Conservation (phyloP, 768 basidiomycete species). For the Xanthoconium stramineum region DNA sequence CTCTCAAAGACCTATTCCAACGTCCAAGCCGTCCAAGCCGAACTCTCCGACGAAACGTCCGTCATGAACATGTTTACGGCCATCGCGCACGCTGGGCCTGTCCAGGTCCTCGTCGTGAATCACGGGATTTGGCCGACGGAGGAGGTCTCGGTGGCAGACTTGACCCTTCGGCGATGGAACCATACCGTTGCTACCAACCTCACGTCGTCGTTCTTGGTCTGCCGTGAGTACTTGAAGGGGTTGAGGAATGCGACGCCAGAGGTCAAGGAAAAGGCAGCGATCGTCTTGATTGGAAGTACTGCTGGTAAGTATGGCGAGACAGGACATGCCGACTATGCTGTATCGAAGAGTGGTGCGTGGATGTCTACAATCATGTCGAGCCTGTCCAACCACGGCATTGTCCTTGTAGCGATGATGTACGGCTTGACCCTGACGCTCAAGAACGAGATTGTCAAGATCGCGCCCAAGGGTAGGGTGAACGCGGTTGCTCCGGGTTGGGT, state of each 20-base stretch:
- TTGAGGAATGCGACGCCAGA: slow-evolving; percentile 38
- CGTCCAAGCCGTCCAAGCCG: slow-evolving; percentile 45
- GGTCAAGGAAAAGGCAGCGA: slow-evolving; percentile 52
- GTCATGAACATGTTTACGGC: slow-evolving; percentile 49
- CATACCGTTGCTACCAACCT: slow-evolving; percentile 59
- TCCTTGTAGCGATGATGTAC: slow-evolving; percentile 60
- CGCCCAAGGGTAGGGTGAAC: slow-evolving; percentile 69
- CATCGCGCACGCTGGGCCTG: slow-evolving; percentile 40
- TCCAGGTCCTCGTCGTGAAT: slow-evolving; percentile 59
- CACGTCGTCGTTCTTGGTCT: slow-evolving; percentile 64
- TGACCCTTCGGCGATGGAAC: slow-evolving; percentile 65
- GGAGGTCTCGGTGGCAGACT: slow-evolving; percentile 50
- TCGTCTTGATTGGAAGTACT: slow-evolving; percentile 68
- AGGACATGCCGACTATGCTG: slow-evolving; percentile 64
- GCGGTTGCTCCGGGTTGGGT: slow-evolving; percentile 69
- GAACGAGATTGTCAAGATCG: slow-evolving; percentile 78
- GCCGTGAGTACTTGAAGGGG: slow-evolving; percentile 54
- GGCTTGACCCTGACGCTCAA: slow-evolving; percentile 66
- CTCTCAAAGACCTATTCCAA: slow-evolving; percentile 37
- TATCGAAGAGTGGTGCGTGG: slow-evolving; percentile 58
- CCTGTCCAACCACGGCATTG: not conserved
- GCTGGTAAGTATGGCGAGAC: slow-evolving; percentile 74
- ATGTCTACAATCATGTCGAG: not conserved
- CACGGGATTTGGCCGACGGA: slow-evolving; percentile 52
- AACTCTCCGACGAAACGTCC: slow-evolving; percentile 56